Conservation (phyloP, 176 grass and related monocot genomes). For the Aegilops bicornis region DNA sequence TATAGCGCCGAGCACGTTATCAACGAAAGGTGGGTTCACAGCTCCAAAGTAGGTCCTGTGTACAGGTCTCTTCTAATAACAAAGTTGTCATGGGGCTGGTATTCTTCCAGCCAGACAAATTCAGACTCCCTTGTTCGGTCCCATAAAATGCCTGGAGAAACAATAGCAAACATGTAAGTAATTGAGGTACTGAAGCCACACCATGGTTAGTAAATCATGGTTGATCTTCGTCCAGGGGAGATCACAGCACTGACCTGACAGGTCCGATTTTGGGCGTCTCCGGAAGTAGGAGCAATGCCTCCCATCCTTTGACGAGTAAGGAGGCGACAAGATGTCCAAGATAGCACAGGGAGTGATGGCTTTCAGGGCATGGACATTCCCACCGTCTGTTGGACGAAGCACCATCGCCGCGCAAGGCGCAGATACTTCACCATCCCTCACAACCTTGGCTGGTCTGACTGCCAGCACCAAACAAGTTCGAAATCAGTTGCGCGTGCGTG, state of each 20-base stretch:
- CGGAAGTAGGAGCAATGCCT: slow-evolving; percentile 70
- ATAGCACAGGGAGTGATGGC: slow-evolving; percentile 70
- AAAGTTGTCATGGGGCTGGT: slow-evolving; percentile 62
- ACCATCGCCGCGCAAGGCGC: slow-evolving; percentile 49
- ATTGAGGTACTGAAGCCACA: not conserved
- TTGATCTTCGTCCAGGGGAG: not conserved
- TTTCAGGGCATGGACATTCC: slow-evolving; percentile 55
- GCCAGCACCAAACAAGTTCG: not conserved
- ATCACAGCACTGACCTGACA: slow-evolving; percentile 25
- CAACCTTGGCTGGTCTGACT: slow-evolving; percentile 56
- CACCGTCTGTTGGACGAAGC: slow-evolving; percentile 37
- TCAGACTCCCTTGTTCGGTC: slow-evolving; percentile 42
- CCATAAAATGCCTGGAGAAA: slow-evolving; percentile 39
- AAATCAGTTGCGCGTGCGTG: not conserved
- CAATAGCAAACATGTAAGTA: not conserved
- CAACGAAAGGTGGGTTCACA: slow-evolving; percentile 18
- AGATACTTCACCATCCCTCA: slow-evolving; percentile 52
- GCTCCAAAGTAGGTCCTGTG: slow-evolving; percentile 48
- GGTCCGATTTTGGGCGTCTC: slow-evolving; percentile 25
- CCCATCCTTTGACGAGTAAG: slow-evolving; percentile 61
- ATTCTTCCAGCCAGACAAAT: slow-evolving; percentile 56
- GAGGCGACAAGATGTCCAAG: slow-evolving; percentile 63
- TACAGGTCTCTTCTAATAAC: slow-evolving; percentile 64
- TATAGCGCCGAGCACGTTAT: not conserved
- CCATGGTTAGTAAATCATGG: not conserved